Evolutionary conservation across 805 yeast species (phyloP).

Genomic region (Wickerhamiella cacticola): DNA sequence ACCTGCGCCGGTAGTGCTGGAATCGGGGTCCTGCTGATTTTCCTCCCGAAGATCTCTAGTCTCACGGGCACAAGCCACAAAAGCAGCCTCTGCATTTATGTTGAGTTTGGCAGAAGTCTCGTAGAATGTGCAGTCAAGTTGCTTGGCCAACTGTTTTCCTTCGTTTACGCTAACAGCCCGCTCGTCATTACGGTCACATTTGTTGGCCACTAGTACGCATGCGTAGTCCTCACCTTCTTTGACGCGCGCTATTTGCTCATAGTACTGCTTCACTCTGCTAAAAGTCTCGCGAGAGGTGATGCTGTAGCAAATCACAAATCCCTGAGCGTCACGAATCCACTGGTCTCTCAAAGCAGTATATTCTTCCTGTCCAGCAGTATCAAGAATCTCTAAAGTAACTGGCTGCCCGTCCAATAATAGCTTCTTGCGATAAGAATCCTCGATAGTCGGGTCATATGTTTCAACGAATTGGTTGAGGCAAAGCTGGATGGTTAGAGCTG

Average conservation of each 20-base stretch:
- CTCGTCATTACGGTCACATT: conserved; percentile 63
- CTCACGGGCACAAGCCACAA: conserved; percentile 49
- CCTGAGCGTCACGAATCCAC: conserved; percentile 94
- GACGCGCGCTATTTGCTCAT: conserved; percentile 65
- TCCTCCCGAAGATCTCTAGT: conserved; percentile 71
- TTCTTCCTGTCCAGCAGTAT: conserved; percentile 98
- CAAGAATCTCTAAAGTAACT: conserved; percentile 74
- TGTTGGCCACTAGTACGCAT: conserved; percentile 85
- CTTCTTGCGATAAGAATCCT: conserved; percentile 61
- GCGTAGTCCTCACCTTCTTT: conserved; percentile 47
- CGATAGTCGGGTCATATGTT: conserved; percentile 97
- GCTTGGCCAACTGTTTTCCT: conserved; percentile 64
- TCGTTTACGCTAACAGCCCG: conserved; percentile 74
- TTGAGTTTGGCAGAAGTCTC: conserved; percentile 93
- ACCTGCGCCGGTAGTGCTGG: neutral
- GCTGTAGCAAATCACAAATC: conserved; percentile 77
- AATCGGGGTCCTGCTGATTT: conserved; percentile 44
- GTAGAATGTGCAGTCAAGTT: conserved; percentile 53
- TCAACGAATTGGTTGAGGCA: conserved; percentile 85
- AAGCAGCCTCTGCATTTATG: conserved; percentile 76
- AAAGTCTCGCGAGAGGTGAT: conserved; percentile 76
- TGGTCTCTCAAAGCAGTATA: conserved; percentile 88
- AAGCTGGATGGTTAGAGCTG: conserved; percentile 82
- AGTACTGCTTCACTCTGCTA: conserved; percentile 70
- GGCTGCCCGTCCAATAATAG: conserved; percentile 71